Conservation (phyloP, 2,329 filamentous ascomycete genomes). For the Microsporum ferrugineum region DNA sequence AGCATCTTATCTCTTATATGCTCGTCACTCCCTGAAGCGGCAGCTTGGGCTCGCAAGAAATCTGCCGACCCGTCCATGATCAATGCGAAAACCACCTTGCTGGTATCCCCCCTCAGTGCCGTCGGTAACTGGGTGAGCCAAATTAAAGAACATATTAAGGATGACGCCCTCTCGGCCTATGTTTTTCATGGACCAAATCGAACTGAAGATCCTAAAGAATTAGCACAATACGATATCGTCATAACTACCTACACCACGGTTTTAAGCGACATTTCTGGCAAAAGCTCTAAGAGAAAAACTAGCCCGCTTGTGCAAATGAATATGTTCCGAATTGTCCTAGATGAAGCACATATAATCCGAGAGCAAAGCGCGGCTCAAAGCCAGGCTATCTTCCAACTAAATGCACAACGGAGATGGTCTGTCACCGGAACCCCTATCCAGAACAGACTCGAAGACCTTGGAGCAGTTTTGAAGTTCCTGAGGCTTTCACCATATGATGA, state of each 20-base stretch:
- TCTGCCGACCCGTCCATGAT: slow-evolving; percentile 36
- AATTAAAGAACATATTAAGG: slow-evolving; percentile 66
- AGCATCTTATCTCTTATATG: slow-evolving; percentile 72
- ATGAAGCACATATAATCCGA: slow-evolving; percentile 90
- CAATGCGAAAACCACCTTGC: slow-evolving; percentile 69
- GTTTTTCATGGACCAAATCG: slow-evolving; percentile 78
- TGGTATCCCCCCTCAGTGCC: slow-evolving; percentile 82
- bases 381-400: slow-evolving; percentile 68
- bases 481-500: slow-evolving; percentile 77
- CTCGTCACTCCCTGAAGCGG: slow-evolving; percentile 51
- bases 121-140: slow-evolving; percentile 93
- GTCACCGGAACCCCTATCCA: slow-evolving; percentile 96
- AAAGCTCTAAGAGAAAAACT: slow-evolving; percentile 47
- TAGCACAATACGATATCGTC: slow-evolving; percentile 68
- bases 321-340: slow-evolving; percentile 88
- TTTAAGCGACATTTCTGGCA: slow-evolving; percentile 61
- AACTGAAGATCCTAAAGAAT: slow-evolving; percentile 53
- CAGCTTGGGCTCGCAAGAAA: slow-evolving; percentile 46
- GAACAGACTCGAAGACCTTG: slow-evolving; percentile 82
- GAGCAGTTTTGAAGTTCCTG: slow-evolving; percentile 75
- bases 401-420: slow-evolving; percentile 78
- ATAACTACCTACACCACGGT: slow-evolving; percentile 90
- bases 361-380: slow-evolving; percentile 72
- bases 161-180: slow-evolving; percentile 56
- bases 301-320: slow-evolving; percentile 64